Base-by-base conservation (phyloP, 2,329 filamentous ascomycete species). In the Phialocephala subalpina region DNA sequence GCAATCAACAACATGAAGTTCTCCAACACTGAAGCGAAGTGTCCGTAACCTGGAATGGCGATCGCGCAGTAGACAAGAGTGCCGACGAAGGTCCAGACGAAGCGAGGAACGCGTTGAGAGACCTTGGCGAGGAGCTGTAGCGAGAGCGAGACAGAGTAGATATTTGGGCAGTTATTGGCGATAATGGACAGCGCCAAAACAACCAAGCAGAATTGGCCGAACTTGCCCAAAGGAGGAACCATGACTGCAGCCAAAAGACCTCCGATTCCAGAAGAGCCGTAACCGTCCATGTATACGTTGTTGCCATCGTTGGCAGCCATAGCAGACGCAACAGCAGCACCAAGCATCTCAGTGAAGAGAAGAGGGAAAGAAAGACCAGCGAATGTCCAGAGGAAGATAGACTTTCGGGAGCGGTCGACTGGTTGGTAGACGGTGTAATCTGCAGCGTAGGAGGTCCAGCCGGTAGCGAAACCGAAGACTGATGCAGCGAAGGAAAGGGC, bases 381-480 rank as follows among this genome's bases (percentile, higher is more conserved):
- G 77, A 89, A 92, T 35, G 91, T 92, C 75, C 87, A 88, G 66
- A 86, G 72, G 78, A 94, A 95, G 67, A 94, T 82, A 67, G 88
- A 87, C 49, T 76, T 77, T 25, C 87, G 84, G 35, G 85, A 85
- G 47, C 87, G 87, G 27, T 79, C 82, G 2, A 83, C 80, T 0
- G 91, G 91, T 73, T 94, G 92, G 78, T 94, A 94, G 59, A 93
- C 90, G 25, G 90, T 93, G 77, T 94, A 95, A 75, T 95, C 92
- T 9, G 91, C 89, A 0, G 92, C 91, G 66, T 90, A 92, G 7
- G 86, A 86, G 1, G 90, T 88, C 92, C 92, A 96, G 63, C 92
- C 86, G 1, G 91, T 89, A 20, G 89, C 84, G 74, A 91, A 90
- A 45, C 90, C 87, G 76, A 87, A 90, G 38, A 94, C 82, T 20